Evolutionary conservation across 345 rosid genomes (phyloP), one percentile per base, ranked within the genome.

Genomic region (Eucalyptus tenuipes): DNA sequence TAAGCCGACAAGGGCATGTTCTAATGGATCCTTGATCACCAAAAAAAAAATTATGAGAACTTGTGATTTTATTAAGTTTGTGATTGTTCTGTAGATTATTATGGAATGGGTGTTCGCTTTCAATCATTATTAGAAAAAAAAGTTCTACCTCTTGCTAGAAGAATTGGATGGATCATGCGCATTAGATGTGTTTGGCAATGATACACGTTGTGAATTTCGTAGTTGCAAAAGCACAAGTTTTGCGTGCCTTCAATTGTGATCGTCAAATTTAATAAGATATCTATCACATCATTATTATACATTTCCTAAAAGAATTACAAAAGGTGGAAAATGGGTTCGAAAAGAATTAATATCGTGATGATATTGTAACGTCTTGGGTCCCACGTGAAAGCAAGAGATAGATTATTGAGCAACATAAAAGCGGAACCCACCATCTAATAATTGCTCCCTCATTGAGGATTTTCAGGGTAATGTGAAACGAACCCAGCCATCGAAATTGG

Each of bases 81-180:
- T 24, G 7, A 5, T 6, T 3, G 27, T 11, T 7, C 10, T 1
- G 27, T 55, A 55, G 5, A 55, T 22, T 13, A 13, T 7, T 13
- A 13, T 7, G 6, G 9, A 15, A 64, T 64, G 14, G 14, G 6
- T 33, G 18, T 14, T 2, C 1, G 9, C n/a, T 16, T 64, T 64
- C 18, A 2, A 13, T 0, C 7, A 7, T 29, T 31, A 3, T 7
- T 13, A 29, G 13, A 17, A 14, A 13, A 17, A 55, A 20, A 13
- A 11, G 6, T 1, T 13, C 14, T 3, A 6, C 7, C 4, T 40
- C 27, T 75, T 24, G 1, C 3, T 20, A 3, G 4, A 75, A 75
- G 5, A 40, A 5, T 4, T 44, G 0, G 14, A 37, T 1, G 15
- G 13, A 75, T 75, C 8, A 55, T 0, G 2, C 7, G 27, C 2